A percentile compares a stretch with the other conserved stretches of the same genome.
phyloP scores from a whole-genome alignment of 164 flowering plant species.

The Tinospora cordifolia region DNA sequence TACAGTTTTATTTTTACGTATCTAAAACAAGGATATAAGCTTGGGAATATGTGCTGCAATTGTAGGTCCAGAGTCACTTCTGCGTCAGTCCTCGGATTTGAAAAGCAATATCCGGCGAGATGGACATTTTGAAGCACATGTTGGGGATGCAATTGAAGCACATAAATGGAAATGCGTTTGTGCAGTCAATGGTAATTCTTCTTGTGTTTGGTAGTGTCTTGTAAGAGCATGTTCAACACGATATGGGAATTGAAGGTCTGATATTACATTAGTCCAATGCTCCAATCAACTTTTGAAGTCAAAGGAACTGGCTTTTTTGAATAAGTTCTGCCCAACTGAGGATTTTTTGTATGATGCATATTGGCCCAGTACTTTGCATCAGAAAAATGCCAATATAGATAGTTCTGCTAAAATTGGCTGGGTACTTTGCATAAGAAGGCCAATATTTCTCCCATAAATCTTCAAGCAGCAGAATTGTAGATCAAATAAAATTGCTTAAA shows the following conservation, averaged over 20 bases:
- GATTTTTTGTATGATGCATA: neutral
- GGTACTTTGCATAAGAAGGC: too few species aligned
- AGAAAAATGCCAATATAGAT: too few species aligned
- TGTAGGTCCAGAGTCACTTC: slow-evolving; percentile 68
- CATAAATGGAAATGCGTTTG: slow-evolving; percentile 82
- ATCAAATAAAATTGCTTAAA: too few species aligned
- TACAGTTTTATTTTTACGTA: neutral
- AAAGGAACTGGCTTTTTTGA: neutral
- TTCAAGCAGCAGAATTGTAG: too few species aligned
- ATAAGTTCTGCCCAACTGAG: neutral
- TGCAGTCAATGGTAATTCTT: slow-evolving; percentile 53
- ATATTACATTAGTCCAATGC: neutral
- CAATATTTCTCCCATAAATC: too few species aligned
- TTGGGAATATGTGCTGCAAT: neutral
- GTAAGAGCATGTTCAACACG: neutral
- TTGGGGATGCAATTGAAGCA: slow-evolving; percentile 67
- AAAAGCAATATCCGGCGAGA: slow-evolving; percentile 22
- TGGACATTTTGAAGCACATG: slow-evolving; percentile 43
- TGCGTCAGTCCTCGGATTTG: slow-evolving; percentile 53
- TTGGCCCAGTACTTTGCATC: neutral
- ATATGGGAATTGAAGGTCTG: neutral
- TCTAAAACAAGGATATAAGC: neutral
- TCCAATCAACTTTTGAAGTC: neutral
- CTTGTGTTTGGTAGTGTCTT: neutral
- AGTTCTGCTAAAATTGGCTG: too few species aligned